Evolutionary conservation across 306 rosid species (phyloP).

Genomic region (Gastrolobium bilobum): DNA sequence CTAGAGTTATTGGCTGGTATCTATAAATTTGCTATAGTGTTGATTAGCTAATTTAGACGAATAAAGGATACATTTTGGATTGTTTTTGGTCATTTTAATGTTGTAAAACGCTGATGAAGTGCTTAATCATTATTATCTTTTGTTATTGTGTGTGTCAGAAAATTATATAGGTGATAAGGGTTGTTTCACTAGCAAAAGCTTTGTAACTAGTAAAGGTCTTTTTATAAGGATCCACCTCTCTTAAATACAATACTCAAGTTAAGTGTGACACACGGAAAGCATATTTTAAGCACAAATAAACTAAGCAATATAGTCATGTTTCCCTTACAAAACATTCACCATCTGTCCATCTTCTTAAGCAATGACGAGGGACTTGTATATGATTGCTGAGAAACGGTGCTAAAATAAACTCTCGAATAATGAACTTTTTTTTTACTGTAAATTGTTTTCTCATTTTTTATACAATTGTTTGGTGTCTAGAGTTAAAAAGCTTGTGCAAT

Average conservation of each 20-base stretch:
- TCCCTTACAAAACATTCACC: conserved; percentile 29
- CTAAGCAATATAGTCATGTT: conserved; percentile 15
- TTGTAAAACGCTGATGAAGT: conserved; percentile 28
- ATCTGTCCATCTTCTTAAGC: background rate
- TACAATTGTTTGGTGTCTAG: background rate
- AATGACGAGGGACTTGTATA: background rate
- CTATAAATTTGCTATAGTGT: conserved; percentile 34
- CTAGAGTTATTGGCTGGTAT: background rate
- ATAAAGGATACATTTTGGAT: conserved; percentile 40
- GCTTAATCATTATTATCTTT: conserved; percentile 30
- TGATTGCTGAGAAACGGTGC: background rate
- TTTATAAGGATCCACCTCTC: background rate
- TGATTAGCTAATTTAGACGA: conserved; percentile 34
- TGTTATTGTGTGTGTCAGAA: conserved; percentile 18
- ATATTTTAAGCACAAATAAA: conserved; percentile 2
- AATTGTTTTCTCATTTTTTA: background rate
- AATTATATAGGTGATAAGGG: conserved; percentile 6
- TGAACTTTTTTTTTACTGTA: background rate
- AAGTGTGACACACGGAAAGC: background rate
- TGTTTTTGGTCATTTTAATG: conserved; percentile 39
- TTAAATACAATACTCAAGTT: background rate
- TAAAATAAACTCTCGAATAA: background rate
- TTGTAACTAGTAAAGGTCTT: background rate
- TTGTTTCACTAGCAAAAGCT: background rate
- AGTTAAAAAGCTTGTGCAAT: background rate